phyloP scores from a whole-genome alignment of 805 yeast species.

The Myxozyma udenii region DNA sequence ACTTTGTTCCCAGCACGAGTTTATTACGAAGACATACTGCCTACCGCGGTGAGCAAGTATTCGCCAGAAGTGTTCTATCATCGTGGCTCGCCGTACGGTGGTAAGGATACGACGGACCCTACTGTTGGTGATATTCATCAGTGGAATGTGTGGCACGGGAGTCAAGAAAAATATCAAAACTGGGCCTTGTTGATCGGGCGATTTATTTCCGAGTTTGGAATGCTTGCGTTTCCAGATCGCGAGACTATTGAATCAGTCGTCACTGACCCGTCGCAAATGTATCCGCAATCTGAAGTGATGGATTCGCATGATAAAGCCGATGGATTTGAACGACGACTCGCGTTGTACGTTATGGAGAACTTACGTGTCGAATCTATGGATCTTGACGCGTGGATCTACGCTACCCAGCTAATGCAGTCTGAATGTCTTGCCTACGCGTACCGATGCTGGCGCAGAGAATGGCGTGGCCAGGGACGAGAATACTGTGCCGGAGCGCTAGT shows the following conservation, averaged over 20 bases:
- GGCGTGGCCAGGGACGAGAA: slow-evolving; percentile 43
- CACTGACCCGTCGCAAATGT: slow-evolving; percentile 41
- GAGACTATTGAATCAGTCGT: slow-evolving; percentile 42
- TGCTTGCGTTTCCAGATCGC: slow-evolving; percentile 47
- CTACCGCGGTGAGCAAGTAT: slow-evolving; percentile 37
- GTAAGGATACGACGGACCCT: slow-evolving; percentile 40
- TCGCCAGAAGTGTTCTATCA: slow-evolving; percentile 41
- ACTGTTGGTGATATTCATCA: slow-evolving; percentile 52
- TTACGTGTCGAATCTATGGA: slow-evolving; percentile 40
- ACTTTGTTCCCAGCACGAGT: slow-evolving; percentile 42
- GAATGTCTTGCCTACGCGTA: slow-evolving; percentile 51
- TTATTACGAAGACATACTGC: slow-evolving; percentile 44
- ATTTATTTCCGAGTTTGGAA: slow-evolving; percentile 55
- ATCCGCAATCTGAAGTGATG: slow-evolving; percentile 46
- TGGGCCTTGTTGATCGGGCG: slow-evolving; percentile 49
- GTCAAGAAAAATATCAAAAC: slow-evolving; percentile 49
- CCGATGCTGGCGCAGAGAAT: slow-evolving; percentile 48
- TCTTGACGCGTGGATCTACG: slow-evolving; percentile 47
- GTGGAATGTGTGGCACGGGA: slow-evolving; percentile 60
- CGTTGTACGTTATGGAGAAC: slow-evolving; percentile 49
- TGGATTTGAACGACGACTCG: slow-evolving; percentile 48
- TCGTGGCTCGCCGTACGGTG: slow-evolving; percentile 53
- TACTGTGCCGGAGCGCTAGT: slow-evolving; percentile 49
- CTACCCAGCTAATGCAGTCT: slow-evolving; percentile 53
- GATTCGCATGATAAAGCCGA: slow-evolving; percentile 52